A percentile compares a stretch with the other conserved stretches of the same genome.
Evolutionary conservation across 176 grass and related monocot species (phyloP).

Genomic region (Areca catechu): DNA sequence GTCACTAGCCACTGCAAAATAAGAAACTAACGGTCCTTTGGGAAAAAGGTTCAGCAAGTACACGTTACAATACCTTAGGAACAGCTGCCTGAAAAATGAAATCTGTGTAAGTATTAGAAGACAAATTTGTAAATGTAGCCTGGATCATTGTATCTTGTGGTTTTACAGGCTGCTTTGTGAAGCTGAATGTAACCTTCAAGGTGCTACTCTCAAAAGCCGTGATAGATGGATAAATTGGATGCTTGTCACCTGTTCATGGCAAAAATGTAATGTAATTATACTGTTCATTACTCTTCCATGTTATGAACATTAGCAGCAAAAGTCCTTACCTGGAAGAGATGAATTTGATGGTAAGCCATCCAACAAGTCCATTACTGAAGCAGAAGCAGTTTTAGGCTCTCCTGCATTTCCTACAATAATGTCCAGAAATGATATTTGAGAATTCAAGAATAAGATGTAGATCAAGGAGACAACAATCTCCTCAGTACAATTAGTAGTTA

Average conservation of each 20-base stretch:
- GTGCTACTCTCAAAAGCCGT: constrained; percentile 84
- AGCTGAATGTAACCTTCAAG: constrained; percentile 71
- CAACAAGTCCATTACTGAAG: constrained; percentile 71
- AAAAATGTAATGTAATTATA: constrained; percentile 16
- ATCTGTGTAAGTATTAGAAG: constrained; percentile 58
- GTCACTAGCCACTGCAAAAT: no score
- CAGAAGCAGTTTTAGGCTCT: constrained; percentile 40
- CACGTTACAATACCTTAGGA: constrained; percentile 55
- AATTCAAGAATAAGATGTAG: no score
- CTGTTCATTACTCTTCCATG: not conserved
- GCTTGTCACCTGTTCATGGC: constrained; percentile 32
- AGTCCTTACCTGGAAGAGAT: constrained; percentile 41
- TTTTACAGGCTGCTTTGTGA: constrained; percentile 69
- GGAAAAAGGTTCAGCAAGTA: not conserved
- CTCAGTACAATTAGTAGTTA: constrained; percentile 16
- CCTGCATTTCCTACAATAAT: constrained; percentile 22
- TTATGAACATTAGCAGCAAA: constrained; percentile 7
- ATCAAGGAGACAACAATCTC: no score
- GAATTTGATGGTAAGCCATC: constrained; percentile 67
- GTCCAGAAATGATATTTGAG: not conserved
- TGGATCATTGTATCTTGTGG: constrained; percentile 64
- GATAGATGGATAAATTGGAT: constrained; percentile 42
- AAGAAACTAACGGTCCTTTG: not conserved
- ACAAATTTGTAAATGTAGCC: constrained; percentile 78
- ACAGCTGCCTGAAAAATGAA: constrained; percentile 98